phyloP scores from a whole-genome alignment of 306 rosid genomes.

The Malus sylvestris region DNA sequence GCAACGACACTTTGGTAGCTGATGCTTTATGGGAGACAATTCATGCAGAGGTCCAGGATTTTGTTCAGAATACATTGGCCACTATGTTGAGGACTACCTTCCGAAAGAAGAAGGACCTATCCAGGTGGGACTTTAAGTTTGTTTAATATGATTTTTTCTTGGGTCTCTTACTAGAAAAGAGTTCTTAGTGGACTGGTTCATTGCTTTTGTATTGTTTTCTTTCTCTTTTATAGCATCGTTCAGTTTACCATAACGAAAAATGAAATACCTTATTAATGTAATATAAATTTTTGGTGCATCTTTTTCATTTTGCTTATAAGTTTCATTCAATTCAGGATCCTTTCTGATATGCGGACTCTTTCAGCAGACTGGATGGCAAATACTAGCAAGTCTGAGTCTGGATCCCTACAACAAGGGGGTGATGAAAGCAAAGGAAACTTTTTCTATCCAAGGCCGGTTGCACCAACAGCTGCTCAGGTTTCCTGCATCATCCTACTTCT shows the following conservation, averaged over 20 bases:
- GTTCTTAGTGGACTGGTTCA: not conserved
- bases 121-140: slow-evolving; percentile 52
- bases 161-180: not conserved
- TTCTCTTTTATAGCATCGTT: not conserved
- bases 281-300: not conserved
- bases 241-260: not conserved
- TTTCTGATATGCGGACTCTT: slow-evolving; percentile 97
- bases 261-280: not conserved
- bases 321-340: slow-evolving; percentile 64
- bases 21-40: slow-evolving; percentile 99
- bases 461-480: slow-evolving; percentile 97
- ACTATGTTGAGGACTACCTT: slow-evolving; percentile 89
- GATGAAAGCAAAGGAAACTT: slow-evolving; percentile 80
- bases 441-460: slow-evolving; percentile 92
- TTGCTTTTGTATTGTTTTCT: too few species aligned
- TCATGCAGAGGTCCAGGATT: slow-evolving; percentile 98
- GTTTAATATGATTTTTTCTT: not conserved
- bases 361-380: slow-evolving; percentile 99
- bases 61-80: slow-evolving; percentile 94
- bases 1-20: slow-evolving; percentile 81
- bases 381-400: slow-evolving; percentile 78
- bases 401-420: slow-evolving; percentile 80
- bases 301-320: slow-evolving; percentile 17
- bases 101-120: slow-evolving; percentile 94
- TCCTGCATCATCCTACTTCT: not conserved